Percentiles rank a stretch among this genome's conserved stretches.
Evolutionary conservation across 2,329 filamentous ascomycete genomes (phyloP).

Genomic region (Colletotrichum spaethianum): DNA sequence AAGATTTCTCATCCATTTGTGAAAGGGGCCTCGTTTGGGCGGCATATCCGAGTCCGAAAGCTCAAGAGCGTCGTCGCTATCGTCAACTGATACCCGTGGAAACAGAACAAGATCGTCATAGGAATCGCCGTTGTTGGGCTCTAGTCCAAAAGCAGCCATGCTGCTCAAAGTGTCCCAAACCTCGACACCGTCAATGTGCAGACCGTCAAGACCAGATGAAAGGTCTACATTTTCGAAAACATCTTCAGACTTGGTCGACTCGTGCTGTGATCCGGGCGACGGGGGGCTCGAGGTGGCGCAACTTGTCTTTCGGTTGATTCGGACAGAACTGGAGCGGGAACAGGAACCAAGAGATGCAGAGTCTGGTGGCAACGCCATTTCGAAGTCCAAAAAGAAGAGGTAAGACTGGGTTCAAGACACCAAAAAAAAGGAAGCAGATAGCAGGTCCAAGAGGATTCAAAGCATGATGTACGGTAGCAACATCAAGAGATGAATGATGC

Average conservation of each 20-base stretch:
- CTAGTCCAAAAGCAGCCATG: conserved; percentile 57
- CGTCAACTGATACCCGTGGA: conserved; percentile 46
- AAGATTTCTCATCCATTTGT: conserved; percentile 81
- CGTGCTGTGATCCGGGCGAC: conserved; percentile 41
- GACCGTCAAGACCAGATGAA: conserved; percentile 43
- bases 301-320: conserved; percentile 55
- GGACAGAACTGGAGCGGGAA: conserved; percentile 55
- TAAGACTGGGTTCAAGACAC: conserved; percentile 60
- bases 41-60: conserved; percentile 19
- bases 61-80: conserved; percentile 33
- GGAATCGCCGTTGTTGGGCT: conserved; percentile 47
- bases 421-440: conserved; percentile 54
- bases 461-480: conserved; percentile 55
- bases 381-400: conserved; percentile 48
- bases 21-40: conserved; percentile 66
- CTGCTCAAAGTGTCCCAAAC: conserved; percentile 57
- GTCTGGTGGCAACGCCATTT: conserved; percentile 53
- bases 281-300: conserved; percentile 53
- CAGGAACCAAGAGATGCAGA: conserved; percentile 49
- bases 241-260: conserved; percentile 44
- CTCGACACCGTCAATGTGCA: conserved; percentile 49
- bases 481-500: conserved; percentile 40
- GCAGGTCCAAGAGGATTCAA: conserved; percentile 50
- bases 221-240: conserved; percentile 53
- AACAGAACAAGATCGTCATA: conserved; percentile 30